Evolutionary conservation across 2,329 filamentous ascomycete genomes (phyloP), one percentile per base, ranked within the genome.

Genomic region (Trichophyton verrucosum): DNA sequence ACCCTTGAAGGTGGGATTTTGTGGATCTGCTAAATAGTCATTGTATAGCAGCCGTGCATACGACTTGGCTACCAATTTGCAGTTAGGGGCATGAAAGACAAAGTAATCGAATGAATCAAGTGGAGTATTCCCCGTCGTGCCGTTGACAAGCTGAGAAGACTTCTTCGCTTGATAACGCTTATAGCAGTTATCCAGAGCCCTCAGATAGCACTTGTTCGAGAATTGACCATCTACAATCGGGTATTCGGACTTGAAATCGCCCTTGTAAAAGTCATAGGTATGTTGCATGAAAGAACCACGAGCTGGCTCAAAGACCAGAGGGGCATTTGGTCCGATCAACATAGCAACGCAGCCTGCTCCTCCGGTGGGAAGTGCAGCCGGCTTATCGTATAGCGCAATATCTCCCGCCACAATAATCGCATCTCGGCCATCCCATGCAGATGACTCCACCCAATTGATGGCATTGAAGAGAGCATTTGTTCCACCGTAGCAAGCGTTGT

Each of bases 181-280:
- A 81, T 94, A 94, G 75, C 88, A 85, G 57, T 81, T 81, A 71
- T 90, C 87, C 33, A 90, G 82, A 58, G 87, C 86, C 76, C 86
- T 80, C 63, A 79, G 86, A 76, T 90, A 90, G 80, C 87, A 90
- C 74, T 78, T 86, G 73, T 88, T 72, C 56, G 87, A 90, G 79
- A 84, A 89, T 74, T 90, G 86, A 62, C 87, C 87, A 69, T 90
- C 87, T 61, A 90, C 87, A 72, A 87, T 84, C 63, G 87, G 87
- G 77, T 90, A 90, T 77, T 91, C 87, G 80, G 84, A 87, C 69
- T 86, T 86, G 65, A 90, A 78, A 75, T 91, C 87, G 68, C 87
- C 86, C 82, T 90, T 91, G 82, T 90, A 91, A 72, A 91, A 91
- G 75, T 91, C 87, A 75, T 90, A 94, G 68, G 86, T 86, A 89